Base-by-base conservation (phyloP, 495 filamentous ascomycete genomes). In the Penicillium subrubescens region DNA sequence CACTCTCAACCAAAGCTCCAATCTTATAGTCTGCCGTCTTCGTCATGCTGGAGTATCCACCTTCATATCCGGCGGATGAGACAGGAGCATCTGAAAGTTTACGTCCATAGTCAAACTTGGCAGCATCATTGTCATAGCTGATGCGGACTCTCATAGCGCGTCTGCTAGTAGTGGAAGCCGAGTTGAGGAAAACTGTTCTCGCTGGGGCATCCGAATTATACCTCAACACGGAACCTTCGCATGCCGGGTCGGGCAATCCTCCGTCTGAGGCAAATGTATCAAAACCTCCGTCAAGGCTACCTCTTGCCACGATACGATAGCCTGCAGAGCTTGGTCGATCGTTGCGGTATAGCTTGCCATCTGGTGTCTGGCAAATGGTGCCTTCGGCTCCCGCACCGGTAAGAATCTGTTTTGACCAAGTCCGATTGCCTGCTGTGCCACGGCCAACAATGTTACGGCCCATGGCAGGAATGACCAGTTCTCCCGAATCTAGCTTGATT, bases 21-120 rank as follows among this genome's bases (percentile, higher is more conserved):
- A 54, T 54, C 31, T 54, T 54, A 7, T 54, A 54, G 21, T 54
- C 51, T 17, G 51, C 27, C 27, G 51, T 54, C 51, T 54, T 54
- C 27, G 51, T 54, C 51, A 54, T 54, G 11, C 51, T 54, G 15
- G 51, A 54, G 21, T 54, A 54, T 6, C 51, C 51, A 33, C 51
- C 51, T 5, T 54, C 51, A 33, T 54, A 19, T 27, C 51, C 51
- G 17, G 51, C 51, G n/a, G 51, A 54, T 5, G 8, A 12, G 8
- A 54, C 51, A 54, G 51, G 27, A 4, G 51, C 51, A 23, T 54
- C 51, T 2, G 51, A 54, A 29, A 54, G 31, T 17, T 54, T 54
- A 14, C 51, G 51, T 5, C 51, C 51, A 34, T 54, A 54, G 15
- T 54, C 51, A 10, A 8, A 54, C 4, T 54, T 54, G 3, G 51